Evolutionary conservation across 306 rosid species (phyloP), one percentile per base, ranked within the genome.

Genomic region (Aeschynomene evenia): DNA sequence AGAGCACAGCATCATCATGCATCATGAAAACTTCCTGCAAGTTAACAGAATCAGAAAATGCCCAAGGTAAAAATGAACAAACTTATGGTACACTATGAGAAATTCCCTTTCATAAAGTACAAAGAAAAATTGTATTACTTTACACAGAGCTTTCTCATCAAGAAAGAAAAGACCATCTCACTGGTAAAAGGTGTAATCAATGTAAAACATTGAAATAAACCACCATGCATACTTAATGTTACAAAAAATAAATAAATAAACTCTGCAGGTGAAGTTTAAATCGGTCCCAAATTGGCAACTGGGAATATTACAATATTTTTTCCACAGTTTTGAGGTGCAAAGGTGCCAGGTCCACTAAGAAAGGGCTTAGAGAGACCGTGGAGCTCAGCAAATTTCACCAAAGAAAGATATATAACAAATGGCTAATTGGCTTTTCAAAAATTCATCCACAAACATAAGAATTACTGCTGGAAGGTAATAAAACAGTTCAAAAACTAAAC

Each of bases 1-100:
- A 91, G 58, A 95, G 97, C 66, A 91, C 96, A 16, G 99, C 84
- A 78, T 91, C 97, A 9, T 95, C 97, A 71, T 91, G 97, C 95
- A 95, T 87, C 99, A 95, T 95, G 85, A 95, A 91, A 49, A 85
- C 83, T 85, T 91, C 99, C 99, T 94, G 96, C 84, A 85, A 68
- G 66, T 33, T 43, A 69, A 77, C 20, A 50, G 61, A 40, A 67
- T 83, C 75, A 85, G 74, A 83, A 48, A 55, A 74, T 23, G 49
- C 39, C 11, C 36, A 59, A 52, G 39, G 59, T 10, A 33, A 53
- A 69, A 34, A 65, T 37, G 50, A 53, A 20, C 22, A 67, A 14
- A 60, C 29, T 53, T 55, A n/a, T 24, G 18, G 62, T 29, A 77
- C 40, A 39, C 45, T 28, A 37, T 7, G 29, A 18, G 40, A 72